These are phyloP conservation scores for Ustilago sp. DNA, from an alignment of 1,284 basidiomycete species.

Conservation along the genomic window DNA sequence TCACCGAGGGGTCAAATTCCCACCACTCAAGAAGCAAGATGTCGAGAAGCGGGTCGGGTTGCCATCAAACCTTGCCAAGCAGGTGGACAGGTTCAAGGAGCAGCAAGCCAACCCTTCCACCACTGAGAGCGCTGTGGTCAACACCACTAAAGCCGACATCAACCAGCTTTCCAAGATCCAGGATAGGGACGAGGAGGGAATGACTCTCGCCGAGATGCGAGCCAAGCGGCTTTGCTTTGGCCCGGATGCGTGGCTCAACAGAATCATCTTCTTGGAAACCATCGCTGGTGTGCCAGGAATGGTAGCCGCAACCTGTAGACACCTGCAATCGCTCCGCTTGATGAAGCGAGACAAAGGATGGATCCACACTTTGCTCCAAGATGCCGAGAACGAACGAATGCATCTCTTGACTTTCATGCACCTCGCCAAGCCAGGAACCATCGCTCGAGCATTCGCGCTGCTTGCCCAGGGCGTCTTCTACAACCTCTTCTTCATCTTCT, in stretches of 20 bases:
- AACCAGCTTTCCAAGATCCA: not conserved
- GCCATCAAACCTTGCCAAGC: conserved; percentile 29
- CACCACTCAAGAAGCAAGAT: conserved; percentile 38
- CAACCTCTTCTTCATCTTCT: conserved; percentile 74
- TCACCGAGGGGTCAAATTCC: conserved; percentile 48
- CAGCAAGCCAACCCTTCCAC: not conserved
- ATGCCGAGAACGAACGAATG: conserved; percentile 63
- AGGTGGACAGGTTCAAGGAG: conserved; percentile 37
- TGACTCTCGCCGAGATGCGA: conserved; percentile 60
- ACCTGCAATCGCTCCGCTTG: conserved; percentile 70
- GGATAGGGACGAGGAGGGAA: conserved; percentile 20
- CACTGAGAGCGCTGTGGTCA: conserved; percentile 14
- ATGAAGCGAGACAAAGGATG: conserved; percentile 61
- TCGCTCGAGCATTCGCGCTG: conserved; percentile 35
- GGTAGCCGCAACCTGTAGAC: conserved; percentile 88
- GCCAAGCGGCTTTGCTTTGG: conserved; percentile 54
- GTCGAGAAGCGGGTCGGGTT: conserved; percentile 42
- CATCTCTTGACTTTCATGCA: conserved; percentile 57
- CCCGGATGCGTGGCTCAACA: conserved; percentile 58
- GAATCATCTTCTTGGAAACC: conserved; percentile 71
- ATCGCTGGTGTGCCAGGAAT: conserved; percentile 88
- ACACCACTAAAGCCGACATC: conserved; percentile 25
- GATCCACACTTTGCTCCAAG: conserved; percentile 61
- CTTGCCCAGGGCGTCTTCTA: conserved; percentile 76
- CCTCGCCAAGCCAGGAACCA: conserved; percentile 43